A percentile compares a stretch with the other conserved stretches of the same genome.
Conservation (phyloP, 2,329 filamentous ascomycete species). For the Fusarium zealandicum region DNA sequence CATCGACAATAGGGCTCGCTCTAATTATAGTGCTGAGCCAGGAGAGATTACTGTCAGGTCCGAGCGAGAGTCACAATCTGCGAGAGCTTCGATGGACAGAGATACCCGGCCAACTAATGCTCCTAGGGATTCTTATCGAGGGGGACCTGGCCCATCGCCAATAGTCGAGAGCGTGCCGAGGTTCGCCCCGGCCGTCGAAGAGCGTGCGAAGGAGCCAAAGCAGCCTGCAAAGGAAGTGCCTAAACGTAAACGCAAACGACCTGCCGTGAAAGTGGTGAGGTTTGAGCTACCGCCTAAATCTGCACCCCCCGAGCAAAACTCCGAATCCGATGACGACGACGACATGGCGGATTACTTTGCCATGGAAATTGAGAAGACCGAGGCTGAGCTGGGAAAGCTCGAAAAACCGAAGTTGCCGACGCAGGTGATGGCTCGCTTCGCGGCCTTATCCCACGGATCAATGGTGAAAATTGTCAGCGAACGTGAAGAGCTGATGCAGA, state of each 20-base stretch:
- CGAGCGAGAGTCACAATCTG: conserved; percentile 50
- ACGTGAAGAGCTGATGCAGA: conserved; percentile 51
- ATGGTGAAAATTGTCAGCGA: conserved; percentile 57
- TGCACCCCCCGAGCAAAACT: conserved; percentile 43
- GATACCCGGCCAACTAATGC: conserved; percentile 27
- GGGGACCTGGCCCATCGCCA: conserved; percentile 33
- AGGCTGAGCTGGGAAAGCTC: conserved; percentile 57
- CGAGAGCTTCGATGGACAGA: conserved; percentile 37
- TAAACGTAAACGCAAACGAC: conserved; percentile 41
- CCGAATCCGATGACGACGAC: conserved; percentile 65
- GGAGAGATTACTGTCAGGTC: conserved; percentile 55
- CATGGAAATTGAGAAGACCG: conserved; percentile 59
- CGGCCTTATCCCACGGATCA: conserved; percentile 57
- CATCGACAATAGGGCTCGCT: conserved; percentile 48
- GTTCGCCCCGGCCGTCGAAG: conserved; percentile 17
- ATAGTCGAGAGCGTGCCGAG: conserved; percentile 32
- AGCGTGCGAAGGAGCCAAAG: conserved; percentile 18
- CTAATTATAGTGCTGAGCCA: conserved; percentile 54
- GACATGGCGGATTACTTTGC: conserved; percentile 65
- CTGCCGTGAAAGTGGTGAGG: conserved; percentile 45
- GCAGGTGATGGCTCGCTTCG: conserved; percentile 56
- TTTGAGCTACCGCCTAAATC: conserved; percentile 52
- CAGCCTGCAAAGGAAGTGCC: conserved; percentile 22
- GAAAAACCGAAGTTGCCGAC: conserved; percentile 50
- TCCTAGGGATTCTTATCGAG: conserved; percentile 28